Percentiles rank a stretch among this genome's conserved stretches.
phyloP scores from a whole-genome alignment of 805 yeast genomes.

The Sugiyamaella qingdaonensis region DNA sequence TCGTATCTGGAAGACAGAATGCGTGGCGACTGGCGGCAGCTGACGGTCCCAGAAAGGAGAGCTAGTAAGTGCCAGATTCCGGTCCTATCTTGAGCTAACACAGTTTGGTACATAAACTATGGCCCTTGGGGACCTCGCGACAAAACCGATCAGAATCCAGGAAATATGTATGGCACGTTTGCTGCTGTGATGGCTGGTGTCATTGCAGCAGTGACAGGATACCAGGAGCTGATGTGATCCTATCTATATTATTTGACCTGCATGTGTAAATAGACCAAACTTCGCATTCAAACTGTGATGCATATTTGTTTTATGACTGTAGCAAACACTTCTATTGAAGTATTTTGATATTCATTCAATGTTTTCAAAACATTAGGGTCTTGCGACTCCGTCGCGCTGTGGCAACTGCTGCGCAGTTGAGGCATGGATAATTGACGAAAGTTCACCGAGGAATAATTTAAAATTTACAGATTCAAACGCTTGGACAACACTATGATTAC shows the following conservation, averaged over 20 bases:
- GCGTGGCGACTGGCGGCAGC: conserved; percentile 33
- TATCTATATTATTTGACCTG: no score
- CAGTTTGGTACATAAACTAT: conserved; percentile 29
- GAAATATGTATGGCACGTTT: conserved; percentile 22
- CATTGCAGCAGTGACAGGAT: conserved; percentile 25
- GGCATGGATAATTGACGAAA: background rate
- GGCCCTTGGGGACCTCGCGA: conserved; percentile 38
- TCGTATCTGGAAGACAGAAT: conserved; percentile 33
- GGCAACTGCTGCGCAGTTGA: no score
- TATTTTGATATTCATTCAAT: no score
- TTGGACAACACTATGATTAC: no score
- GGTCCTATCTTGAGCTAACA: background rate
- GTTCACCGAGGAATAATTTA: no score
- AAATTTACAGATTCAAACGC: no score
- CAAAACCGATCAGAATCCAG: conserved; percentile 17
- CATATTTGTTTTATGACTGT: background rate
- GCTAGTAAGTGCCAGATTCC: conserved; percentile 25
- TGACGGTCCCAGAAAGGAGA: conserved; percentile 30
- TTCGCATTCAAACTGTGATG: background rate
- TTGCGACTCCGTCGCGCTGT: no score
- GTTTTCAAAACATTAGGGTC: background rate
- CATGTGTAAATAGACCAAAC: no score
- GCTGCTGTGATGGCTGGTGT: conserved; percentile 22
- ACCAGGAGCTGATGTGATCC: conserved; percentile 15
- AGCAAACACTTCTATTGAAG: background rate